A percentile compares a stretch with the other conserved stretches of the same genome.
Evolutionary conservation across 768 basidiomycete species (phyloP).

Genomic region (Rhodotorula kratochvilovae): DNA sequence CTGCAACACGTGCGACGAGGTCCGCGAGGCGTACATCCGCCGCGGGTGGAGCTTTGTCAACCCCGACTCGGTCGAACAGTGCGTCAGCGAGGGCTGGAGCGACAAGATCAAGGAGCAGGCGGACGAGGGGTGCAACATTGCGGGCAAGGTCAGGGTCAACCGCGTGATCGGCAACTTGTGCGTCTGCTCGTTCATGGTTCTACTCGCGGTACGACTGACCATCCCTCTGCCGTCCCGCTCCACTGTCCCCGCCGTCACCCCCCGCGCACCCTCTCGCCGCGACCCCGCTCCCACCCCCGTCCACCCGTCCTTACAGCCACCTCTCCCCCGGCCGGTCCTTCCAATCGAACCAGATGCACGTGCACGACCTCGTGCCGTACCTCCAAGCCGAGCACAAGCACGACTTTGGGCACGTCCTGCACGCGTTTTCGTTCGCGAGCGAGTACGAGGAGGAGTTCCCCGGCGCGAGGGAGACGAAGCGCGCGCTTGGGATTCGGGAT

Average conservation of each 20-base stretch:
- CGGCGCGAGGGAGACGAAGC: slow-evolving; percentile 48
- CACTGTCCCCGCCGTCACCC: no score
- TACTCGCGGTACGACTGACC: no score
- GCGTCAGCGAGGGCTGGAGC: slow-evolving; percentile 87
- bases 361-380: slow-evolving; percentile 90
- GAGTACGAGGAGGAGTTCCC: slow-evolving; percentile 43
- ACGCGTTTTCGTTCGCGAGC: slow-evolving; percentile 71
- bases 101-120: slow-evolving; percentile 89
- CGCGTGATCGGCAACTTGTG: slow-evolving; percentile 58
- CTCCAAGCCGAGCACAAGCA: slow-evolving; percentile 81
- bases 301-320: slow-evolving; percentile 73
- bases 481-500: slow-evolving; percentile 67
- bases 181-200: no score
- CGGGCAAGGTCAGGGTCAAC: slow-evolving; percentile 87
- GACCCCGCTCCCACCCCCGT: not conserved
- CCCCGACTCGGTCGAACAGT: slow-evolving; percentile 88
- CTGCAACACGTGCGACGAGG: slow-evolving; percentile 94
- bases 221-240: no score
- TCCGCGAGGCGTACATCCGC: slow-evolving; percentile 79
- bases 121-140: slow-evolving; percentile 85
- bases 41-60: slow-evolving; percentile 92
- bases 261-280: not conserved
- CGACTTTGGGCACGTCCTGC: slow-evolving; percentile 85
- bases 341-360: slow-evolving; percentile 71
- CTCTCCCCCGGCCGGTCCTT: slow-evolving; percentile 93